Evolutionary conservation across 495 filamentous ascomycete species (phyloP).

Genomic region (Tuber magnatum): DNA sequence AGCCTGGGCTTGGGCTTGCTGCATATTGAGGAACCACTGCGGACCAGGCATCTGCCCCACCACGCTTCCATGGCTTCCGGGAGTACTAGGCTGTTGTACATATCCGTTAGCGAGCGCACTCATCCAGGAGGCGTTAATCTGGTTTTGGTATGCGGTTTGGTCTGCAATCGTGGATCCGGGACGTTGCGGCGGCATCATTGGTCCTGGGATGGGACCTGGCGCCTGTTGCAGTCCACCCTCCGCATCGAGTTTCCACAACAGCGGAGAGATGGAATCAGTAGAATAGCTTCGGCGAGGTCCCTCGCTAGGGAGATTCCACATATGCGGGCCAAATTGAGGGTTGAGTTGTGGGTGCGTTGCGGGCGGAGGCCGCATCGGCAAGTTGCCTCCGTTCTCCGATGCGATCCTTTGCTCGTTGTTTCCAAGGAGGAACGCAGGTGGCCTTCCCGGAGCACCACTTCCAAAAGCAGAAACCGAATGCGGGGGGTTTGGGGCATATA

Average conservation of each 20-base stretch:
- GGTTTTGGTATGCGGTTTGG: conserved; percentile 12
- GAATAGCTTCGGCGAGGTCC: conserved; percentile 24
- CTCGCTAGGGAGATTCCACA: conserved; percentile 17
- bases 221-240: conserved; percentile 12
- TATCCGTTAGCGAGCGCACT: conserved; percentile 17
- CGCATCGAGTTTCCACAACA: conserved; percentile 26
- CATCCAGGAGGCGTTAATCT: conserved; percentile 19
- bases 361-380: conserved; percentile 30
- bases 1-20: conserved; percentile 8
- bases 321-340: conserved; percentile 7
- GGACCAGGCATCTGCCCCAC: conserved; percentile 19
- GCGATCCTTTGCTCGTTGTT: conserved; percentile 12
- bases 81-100: conserved; percentile 21
- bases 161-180: conserved; percentile 27
- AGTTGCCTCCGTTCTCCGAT: conserved; percentile 15
- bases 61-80: conserved; percentile 14
- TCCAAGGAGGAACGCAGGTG: conserved; percentile 14
- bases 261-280: conserved; percentile 27
- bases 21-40: conserved; percentile 24
- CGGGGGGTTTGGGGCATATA: conserved; percentile 37
- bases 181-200: conserved; percentile 21
- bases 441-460: conserved; percentile 4
- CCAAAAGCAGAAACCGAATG: conserved; percentile 21
- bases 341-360: conserved; percentile 15
- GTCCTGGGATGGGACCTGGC: conserved; percentile 12